A percentile compares a stretch with the other conserved stretches of the same genome.
Conservation (phyloP, 164 flowering plant species). For the Kingdonia uniflora region DNA sequence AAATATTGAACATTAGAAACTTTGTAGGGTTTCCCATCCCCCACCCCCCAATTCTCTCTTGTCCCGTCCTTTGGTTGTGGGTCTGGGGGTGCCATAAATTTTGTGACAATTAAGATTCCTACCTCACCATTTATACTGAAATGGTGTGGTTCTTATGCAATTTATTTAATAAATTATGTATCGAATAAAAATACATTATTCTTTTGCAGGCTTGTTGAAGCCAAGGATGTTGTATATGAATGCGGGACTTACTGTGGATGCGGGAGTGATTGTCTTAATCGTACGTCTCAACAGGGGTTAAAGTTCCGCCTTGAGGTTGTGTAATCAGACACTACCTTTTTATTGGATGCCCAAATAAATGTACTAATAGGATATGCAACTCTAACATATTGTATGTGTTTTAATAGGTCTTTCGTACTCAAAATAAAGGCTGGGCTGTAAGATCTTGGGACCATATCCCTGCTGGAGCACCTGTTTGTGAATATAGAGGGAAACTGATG, state of each 20-base stretch:
- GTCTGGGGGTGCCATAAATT: too few relatives aligned
- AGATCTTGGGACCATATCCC: constrained; percentile 93
- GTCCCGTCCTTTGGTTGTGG: too few relatives aligned
- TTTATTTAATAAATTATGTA: too few relatives aligned
- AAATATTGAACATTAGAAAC: too few relatives aligned
- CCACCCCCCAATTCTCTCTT: too few relatives aligned
- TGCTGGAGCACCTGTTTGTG: constrained; percentile 89
- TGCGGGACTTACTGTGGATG: constrained; percentile 96
- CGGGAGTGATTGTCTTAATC: constrained; percentile 69
- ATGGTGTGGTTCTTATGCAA: too few relatives aligned
- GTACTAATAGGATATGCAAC: background rate
- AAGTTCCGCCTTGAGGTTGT: constrained; percentile 65
- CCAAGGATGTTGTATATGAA: constrained; percentile 78
- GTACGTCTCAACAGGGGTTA: constrained; percentile 61
- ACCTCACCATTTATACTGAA: too few relatives aligned
- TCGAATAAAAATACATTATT: too few relatives aligned
- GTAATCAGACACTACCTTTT: too few relatives aligned
- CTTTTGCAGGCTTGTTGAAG: constrained; percentile 59
- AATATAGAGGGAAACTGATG: constrained; percentile 66
- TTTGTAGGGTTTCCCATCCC: too few relatives aligned
- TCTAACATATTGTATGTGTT: background rate
- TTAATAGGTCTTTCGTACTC: constrained; percentile 74
- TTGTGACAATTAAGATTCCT: too few relatives aligned
- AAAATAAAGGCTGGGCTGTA: constrained; percentile 93
- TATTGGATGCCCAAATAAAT: background rate